phyloP scores from a whole-genome alignment of 1,284 basidiomycete species.

The Gastroboletus turbinatus region DNA sequence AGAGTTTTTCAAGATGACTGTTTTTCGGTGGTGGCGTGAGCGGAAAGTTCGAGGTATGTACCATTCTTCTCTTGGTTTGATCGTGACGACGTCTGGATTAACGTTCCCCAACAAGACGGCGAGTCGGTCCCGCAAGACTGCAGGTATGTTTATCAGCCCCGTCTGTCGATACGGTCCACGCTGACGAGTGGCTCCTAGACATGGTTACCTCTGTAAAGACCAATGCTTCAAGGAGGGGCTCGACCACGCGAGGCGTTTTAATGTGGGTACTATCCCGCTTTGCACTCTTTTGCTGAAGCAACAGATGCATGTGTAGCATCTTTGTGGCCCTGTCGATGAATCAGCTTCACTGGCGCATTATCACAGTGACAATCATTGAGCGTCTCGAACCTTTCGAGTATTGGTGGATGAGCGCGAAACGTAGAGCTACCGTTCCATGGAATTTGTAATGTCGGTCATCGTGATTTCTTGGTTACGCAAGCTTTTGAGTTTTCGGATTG shows the following conservation, averaged over 20 bases:
- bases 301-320: conserved; percentile 2
- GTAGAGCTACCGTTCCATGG: background rate
- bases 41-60: conserved; percentile 13
- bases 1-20: conserved; percentile 6
- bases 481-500: no score
- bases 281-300: background rate
- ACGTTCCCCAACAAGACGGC: background rate
- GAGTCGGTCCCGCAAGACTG: conserved; percentile 2
- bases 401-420: background rate
- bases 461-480: no score
- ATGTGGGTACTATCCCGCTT: background rate
- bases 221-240: conserved; percentile 10
- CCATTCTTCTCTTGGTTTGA: background rate
- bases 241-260: conserved; percentile 14
- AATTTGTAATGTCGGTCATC: background rate
- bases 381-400: background rate
- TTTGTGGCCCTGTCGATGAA: conserved; percentile 6
- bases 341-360: background rate
- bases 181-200: conserved; percentile 2
- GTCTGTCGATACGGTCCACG: background rate
- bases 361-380: background rate
- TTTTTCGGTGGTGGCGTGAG: conserved; percentile 15
- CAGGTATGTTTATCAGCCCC: conserved; percentile 3
- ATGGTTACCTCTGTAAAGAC: conserved; percentile 14
- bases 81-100: background rate